Evolutionary conservation across 2,329 filamentous ascomycete species (phyloP), one percentile per base, ranked within the genome.

Genomic region (Apiospora arundinis): DNA sequence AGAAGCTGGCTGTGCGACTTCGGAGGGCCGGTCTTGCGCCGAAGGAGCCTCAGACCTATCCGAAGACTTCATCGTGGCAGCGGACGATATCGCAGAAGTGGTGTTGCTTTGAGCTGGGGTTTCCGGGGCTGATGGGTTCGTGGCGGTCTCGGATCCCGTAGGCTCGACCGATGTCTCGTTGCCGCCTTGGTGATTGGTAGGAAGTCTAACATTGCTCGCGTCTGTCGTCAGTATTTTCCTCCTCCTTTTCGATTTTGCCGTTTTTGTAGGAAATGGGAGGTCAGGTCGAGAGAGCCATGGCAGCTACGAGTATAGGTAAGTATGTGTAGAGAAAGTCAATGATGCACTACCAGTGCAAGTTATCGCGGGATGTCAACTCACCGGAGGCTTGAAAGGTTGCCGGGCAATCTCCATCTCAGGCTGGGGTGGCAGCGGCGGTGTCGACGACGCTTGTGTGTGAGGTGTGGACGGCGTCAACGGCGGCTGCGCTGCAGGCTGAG

Each of bases 261-360:
- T 74, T 74, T 80, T 82, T 4, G 76, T 76, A 16, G 89, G 89
- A 76, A 90, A 92, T 12, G 83, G 81, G 40, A 80, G 75, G 44
- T 88, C 85, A 4, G 87, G 86, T 44, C 80, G 80, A 0, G 89
- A 90, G 37, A 85, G 76, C 89, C 89, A 91, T 12, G 90, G 90
- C 12, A 91, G 81, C 88, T 91, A 71, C 16, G 71, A 40, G 48
- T 66, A 63, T 32, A 40, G 14, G 56, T 63, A n/a, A 63, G 56
- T 40, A n/a, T 60, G 9, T 63, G 18, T 37, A 63, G n/a, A 63
- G 4, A 14, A 37, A 8, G 9, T 18, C 18, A 21, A 32, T 40
- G 14, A 18, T 40, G 32, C 14, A 40, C 56, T n/a, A 40, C 4
- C 18, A n/a, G 56, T 12, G 32, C 56, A 32, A 28, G 21, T 21